These are phyloP conservation scores for Sarcomyxa edulis DNA, from an alignment of 768 basidiomycete genomes.

Conservation along the genomic window DNA sequence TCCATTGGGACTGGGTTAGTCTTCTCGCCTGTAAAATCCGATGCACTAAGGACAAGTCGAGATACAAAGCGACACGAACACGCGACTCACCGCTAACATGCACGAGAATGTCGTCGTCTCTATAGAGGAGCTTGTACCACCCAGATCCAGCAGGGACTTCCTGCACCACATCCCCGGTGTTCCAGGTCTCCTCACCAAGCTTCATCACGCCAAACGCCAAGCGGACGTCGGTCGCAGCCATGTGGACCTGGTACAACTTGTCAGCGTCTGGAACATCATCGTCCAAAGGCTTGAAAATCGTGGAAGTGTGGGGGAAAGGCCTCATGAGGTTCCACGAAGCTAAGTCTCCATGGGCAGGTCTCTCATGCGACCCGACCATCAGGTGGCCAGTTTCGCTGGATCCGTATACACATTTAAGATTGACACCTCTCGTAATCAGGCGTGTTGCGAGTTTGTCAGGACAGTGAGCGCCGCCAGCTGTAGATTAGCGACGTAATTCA, in stretches of 20 bases:
- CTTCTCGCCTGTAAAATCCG: conserved; percentile 6
- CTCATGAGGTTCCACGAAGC: conserved; percentile 8
- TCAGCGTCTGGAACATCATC: background rate
- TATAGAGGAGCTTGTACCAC: conserved; percentile 9
- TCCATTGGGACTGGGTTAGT: conserved; percentile 12
- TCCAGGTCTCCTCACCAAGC: conserved; percentile 7
- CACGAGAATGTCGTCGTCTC: conserved; percentile 11
- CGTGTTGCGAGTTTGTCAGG: conserved; percentile 7
- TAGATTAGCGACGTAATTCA: background rate
- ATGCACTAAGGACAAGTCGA: background rate
- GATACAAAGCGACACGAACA: background rate
- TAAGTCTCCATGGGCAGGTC: background rate
- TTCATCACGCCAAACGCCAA: conserved; percentile 4
- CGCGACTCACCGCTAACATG: conserved; percentile 9
- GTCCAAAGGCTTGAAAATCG: conserved; percentile 9
- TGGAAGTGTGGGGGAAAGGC: conserved; percentile 9
- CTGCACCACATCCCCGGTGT: conserved; percentile 11
- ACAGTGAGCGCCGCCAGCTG: conserved; percentile 12
- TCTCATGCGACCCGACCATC: conserved; percentile 10
- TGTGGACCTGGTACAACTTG: conserved; percentile 5
- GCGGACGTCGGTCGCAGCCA: conserved; percentile 4
- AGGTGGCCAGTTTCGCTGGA: conserved; percentile 10
- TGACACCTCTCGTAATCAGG: conserved; percentile 6
- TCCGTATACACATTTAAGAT: conserved; percentile 9
- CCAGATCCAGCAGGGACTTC: conserved; percentile 8